These are phyloP conservation scores for Phytophthora pluvialis DNA, from an alignment of 352 stramenopile genomes.

Conservation along the genomic window DNA sequence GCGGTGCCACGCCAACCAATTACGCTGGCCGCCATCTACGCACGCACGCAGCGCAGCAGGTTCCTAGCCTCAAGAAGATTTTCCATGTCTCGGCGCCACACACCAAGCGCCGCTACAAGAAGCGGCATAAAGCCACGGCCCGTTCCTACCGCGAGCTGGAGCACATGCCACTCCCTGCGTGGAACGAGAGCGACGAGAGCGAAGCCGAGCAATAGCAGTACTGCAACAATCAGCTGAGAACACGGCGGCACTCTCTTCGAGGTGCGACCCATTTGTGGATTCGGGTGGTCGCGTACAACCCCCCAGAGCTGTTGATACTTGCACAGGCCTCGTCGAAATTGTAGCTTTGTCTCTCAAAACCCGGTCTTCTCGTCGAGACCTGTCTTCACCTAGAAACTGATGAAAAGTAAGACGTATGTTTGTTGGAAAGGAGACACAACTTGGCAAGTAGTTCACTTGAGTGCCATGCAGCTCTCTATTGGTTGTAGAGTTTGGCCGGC, in stretches of 20 bases:
- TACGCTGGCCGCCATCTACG: constrained; percentile 50
- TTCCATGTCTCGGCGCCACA: constrained; percentile 48
- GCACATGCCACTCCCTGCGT: constrained; percentile 60
- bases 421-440: constrained; percentile 23
- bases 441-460: neutral
- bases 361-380: constrained; percentile 1
- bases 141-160: constrained; percentile 72
- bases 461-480: constrained; percentile 38
- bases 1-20: constrained; percentile 15
- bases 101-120: constrained; percentile 57
- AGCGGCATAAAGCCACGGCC: constrained; percentile 53
- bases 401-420: constrained; percentile 36
- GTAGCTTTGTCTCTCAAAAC: constrained; percentile 20
- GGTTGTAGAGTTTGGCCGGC: constrained; percentile 67
- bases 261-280: constrained; percentile 17
- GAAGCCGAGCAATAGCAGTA: constrained; percentile 32
- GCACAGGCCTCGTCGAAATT: constrained; percentile 17
- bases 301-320: constrained; percentile 14
- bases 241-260: neutral
- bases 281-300: constrained; percentile 5
- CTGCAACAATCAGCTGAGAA: constrained; percentile 5
- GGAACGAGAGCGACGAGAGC: constrained; percentile 47
- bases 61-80: constrained; percentile 72
- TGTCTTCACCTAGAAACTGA: constrained; percentile 30
- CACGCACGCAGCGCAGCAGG: constrained; percentile 43